Evolutionary conservation across 2,329 filamentous ascomycete species (phyloP).

Genomic region (Aspergillus brunneoviolaceus): DNA sequence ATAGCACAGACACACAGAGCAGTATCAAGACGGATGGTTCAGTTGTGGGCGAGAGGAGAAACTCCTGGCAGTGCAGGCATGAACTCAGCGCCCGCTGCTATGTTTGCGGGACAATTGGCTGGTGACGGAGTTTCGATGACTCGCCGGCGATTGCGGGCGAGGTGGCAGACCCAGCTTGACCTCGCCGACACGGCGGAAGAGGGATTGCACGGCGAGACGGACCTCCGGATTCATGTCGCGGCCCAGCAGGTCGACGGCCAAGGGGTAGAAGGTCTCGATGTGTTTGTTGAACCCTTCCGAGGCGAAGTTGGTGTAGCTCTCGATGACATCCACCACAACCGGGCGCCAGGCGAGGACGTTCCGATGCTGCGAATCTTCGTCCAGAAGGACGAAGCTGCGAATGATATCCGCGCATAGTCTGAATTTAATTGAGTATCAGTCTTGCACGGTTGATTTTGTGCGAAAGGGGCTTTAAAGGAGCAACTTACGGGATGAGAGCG

Average conservation of each 20-base stretch:
- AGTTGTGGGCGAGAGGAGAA: not conserved
- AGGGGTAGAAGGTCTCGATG: conserved; percentile 78
- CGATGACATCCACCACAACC: conserved; percentile 93
- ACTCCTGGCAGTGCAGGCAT: not conserved
- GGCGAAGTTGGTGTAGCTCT: conserved; percentile 86
- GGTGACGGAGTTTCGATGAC: conserved; percentile 39
- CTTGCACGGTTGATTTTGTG: not conserved
- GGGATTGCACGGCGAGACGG: conserved; percentile 70
- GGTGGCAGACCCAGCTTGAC: conserved; percentile 55
- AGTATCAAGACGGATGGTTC: conserved; percentile 6
- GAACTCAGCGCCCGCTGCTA: conserved; percentile 26
- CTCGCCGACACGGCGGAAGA: conserved; percentile 82
- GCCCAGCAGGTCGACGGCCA: conserved; percentile 76
- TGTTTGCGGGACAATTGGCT: conserved; percentile 31
- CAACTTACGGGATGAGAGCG: conserved; percentile 74
- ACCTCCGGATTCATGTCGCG: conserved; percentile 81
- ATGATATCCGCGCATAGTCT: conserved; percentile 91
- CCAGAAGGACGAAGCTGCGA: conserved; percentile 76
- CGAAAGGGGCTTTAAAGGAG: too few relatives aligned
- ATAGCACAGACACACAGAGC: conserved; percentile 4
- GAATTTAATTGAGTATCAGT: conserved; percentile 22
- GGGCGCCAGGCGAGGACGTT: conserved; percentile 97
- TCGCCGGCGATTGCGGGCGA: conserved; percentile 27
- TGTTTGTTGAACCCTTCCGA: conserved; percentile 76
- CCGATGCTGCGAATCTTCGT: conserved; percentile 93